Evolutionary conservation across 2,329 filamentous ascomycete genomes (phyloP).

Genomic region (Colletotrichum nymphaeae): DNA sequence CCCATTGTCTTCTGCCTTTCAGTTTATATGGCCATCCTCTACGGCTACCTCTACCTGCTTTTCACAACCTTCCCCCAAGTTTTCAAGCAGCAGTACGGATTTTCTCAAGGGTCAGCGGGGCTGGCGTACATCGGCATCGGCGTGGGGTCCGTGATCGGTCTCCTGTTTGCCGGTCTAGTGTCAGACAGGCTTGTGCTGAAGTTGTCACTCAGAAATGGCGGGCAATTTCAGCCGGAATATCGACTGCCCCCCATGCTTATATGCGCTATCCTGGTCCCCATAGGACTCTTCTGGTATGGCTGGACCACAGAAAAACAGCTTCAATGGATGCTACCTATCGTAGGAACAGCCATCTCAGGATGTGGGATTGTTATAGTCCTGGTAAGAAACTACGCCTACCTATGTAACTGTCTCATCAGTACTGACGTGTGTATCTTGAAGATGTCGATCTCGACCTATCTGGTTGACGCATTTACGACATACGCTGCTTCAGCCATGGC

Average conservation of each 20-base stretch:
- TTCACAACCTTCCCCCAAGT: slow-evolving; percentile 62
- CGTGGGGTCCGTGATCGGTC: slow-evolving; percentile 1
- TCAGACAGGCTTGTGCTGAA: slow-evolving; percentile 12
- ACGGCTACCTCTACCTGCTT: slow-evolving; percentile 61
- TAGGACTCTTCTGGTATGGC: slow-evolving; percentile 40
- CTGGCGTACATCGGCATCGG: slow-evolving; percentile 14
- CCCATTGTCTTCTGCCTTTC: slow-evolving; percentile 10
- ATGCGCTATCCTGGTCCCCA: slow-evolving; percentile 55
- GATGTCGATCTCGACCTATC: slow-evolving; percentile 70
- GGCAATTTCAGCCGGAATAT: slow-evolving; percentile 36
- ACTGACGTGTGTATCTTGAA: slow-evolving; percentile 42
- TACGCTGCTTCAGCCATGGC: slow-evolving; percentile 65
- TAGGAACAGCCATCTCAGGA: slow-evolving; percentile 61
- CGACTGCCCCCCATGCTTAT: slow-evolving; percentile 34
- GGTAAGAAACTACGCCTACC: not conserved
- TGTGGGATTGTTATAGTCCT: slow-evolving; percentile 49
- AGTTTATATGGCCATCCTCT: slow-evolving; percentile 56
- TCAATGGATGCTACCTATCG: slow-evolving; percentile 69
- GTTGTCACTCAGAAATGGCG: slow-evolving; percentile 31
- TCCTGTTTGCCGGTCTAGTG: not conserved
- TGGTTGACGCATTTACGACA: slow-evolving; percentile 67
- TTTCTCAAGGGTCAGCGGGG: slow-evolving; percentile 40
- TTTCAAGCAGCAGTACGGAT: slow-evolving; percentile 53
- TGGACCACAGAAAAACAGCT: slow-evolving; percentile 57
- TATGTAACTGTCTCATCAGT: too few relatives aligned